Evolutionary conservation across 2,329 filamentous ascomycete genomes (phyloP).

Genomic region (Mycosphaerella sp.): DNA sequence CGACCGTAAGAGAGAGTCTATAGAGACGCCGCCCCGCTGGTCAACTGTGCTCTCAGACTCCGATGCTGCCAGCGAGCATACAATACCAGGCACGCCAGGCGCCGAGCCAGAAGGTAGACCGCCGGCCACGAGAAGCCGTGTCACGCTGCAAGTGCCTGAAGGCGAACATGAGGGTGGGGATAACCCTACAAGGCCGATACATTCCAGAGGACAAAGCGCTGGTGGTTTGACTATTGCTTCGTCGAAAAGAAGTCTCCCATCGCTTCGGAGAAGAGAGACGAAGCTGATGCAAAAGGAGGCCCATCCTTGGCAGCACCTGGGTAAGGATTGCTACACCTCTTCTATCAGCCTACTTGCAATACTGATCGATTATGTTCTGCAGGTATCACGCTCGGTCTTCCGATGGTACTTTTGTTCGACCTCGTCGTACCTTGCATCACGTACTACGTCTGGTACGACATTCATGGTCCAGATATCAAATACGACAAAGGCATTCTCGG

Average conservation of each 20-base stretch:
- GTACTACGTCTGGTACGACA: constrained; percentile 32
- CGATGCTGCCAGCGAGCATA: constrained; percentile 14
- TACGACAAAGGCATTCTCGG: constrained; percentile 30
- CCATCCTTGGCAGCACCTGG: constrained; percentile 27
- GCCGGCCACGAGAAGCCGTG: constrained; percentile 10
- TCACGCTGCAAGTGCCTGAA: constrained; percentile 13
- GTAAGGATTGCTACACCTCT: constrained; percentile 4
- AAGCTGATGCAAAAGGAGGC: constrained; percentile 28
- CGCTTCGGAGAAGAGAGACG: constrained; percentile 23
- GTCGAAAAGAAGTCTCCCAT: constrained; percentile 21
- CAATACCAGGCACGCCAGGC: constrained; percentile 4
- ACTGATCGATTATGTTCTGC: constrained; percentile 13
- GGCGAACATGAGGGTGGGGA: constrained; percentile 4
- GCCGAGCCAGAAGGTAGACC: constrained; percentile 5
- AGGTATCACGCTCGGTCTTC: constrained; percentile 29
- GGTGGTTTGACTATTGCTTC: constrained; percentile 15
- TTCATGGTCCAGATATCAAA: constrained; percentile 20
- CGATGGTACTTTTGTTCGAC: constrained; percentile 31
- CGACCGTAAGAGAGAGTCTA: constrained; percentile 18
- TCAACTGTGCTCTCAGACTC: constrained; percentile 18
- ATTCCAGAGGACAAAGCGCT: constrained; percentile 8
- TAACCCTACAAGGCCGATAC: constrained; percentile 8
- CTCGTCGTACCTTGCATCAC: constrained; percentile 31
- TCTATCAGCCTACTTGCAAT: background rate
- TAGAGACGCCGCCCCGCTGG: constrained; percentile 18